Base-by-base conservation (phyloP, 2,329 filamentous ascomycete species). In the Aspergillaceae sp. region DNA sequence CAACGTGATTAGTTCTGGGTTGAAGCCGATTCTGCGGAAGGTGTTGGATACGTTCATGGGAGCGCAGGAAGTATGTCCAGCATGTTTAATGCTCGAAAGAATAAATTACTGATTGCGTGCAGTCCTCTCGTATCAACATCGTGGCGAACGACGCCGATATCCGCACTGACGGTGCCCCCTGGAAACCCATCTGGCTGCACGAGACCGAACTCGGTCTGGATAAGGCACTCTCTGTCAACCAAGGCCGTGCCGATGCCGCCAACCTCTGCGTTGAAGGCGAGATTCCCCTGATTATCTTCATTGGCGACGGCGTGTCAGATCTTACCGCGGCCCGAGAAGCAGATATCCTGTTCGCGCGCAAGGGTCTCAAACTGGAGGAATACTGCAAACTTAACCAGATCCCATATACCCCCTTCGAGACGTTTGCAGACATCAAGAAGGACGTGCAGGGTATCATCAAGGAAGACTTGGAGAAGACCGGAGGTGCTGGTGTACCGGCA, bases 241-340 rank as follows among this genome's bases (percentile, higher is more conserved):
- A 83, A 58, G 80, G 77, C 40, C 74, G 80, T n/a, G 65, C 64
- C 5, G 62, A 70, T 19, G 80, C 79, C 1, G 69, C 75, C 50
- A 62, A 78, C 4, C 67, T 74, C 41, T 75, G 74, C 48, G 75
- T 78, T 10, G 77, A 83, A 48, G 80, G 77, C 46, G 78, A 78
- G 2, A 74, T 84, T 41, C 82, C 82, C 0, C 68, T 84, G 43
- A 82, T 85, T 53, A 70, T 85, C 44, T 86, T 85, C 66, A 83
- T 85, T 53, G 82, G 82, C 42, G 82, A 85, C 56, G 82, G 82
- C 26, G 80, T 85, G 4, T 83, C 79, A 0, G 82, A 85, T 57
- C 71, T 85, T 1, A 75, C 82, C 0, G 82, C 81, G 2, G 81
- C 82, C 1, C 71, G 79, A 29, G 74, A 85, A 57, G 80, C 82